Evolutionary conservation across 495 filamentous ascomycete species (phyloP).

Genomic region (Neurospora sp.): DNA sequence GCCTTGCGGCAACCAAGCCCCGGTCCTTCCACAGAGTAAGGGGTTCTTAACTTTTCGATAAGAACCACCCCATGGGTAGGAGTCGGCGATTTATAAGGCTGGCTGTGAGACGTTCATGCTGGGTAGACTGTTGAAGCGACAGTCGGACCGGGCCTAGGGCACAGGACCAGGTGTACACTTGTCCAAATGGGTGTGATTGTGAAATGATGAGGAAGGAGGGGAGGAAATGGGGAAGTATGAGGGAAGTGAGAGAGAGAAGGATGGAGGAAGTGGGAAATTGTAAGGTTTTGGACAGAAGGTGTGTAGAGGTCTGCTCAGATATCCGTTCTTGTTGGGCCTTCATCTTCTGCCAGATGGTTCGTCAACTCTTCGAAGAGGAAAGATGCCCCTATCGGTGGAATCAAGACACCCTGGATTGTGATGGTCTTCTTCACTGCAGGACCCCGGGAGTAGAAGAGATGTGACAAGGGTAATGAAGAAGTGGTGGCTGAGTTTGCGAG

Average conservation of each 20-base stretch:
- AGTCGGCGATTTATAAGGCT: background rate
- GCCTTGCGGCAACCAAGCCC: background rate
- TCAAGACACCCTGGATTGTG: background rate
- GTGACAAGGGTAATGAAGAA: background rate
- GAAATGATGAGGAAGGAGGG: background rate
- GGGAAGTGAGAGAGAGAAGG: background rate
- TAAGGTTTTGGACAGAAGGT: background rate
- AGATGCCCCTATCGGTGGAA: background rate
- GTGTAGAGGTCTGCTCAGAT: conserved; percentile 26
- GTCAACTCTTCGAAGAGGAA: background rate
- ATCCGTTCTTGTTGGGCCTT: conserved; percentile 31
- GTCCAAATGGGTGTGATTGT: background rate
- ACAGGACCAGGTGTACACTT: background rate
- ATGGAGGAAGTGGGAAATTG: too few species aligned
- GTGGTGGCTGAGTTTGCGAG: background rate
- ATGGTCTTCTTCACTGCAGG: conserved; percentile 11
- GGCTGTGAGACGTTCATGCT: background rate
- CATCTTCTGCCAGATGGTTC: conserved; percentile 13
- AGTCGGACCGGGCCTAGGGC: background rate
- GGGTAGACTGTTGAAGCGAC: background rate
- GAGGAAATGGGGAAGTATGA: background rate
- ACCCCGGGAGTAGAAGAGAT: background rate
- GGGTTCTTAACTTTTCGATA: background rate
- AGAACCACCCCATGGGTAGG: background rate
- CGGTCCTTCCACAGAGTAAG: background rate